phyloP scores from a whole-genome alignment of 2,329 filamentous ascomycete genomes.

The Claviceps humidiphila region DNA sequence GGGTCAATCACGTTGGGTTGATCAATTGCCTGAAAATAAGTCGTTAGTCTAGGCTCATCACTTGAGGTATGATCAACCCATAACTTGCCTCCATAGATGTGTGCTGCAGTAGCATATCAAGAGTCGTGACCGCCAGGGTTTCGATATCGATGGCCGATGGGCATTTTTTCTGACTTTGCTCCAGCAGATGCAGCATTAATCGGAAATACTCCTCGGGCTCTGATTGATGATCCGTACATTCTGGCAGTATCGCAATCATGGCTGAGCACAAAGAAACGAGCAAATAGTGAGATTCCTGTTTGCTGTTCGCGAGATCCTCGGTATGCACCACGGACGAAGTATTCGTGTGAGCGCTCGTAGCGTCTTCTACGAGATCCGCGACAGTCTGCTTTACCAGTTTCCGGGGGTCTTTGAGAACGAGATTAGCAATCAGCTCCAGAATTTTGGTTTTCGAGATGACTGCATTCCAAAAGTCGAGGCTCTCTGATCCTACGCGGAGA shows the following conservation, averaged over 20 bases:
- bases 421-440: conserved; percentile 9
- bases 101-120: conserved; percentile 25
- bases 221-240: conserved; percentile 16
- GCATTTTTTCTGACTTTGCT: neutral
- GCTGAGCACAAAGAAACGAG: conserved; percentile 19
- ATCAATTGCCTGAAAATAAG: conserved; percentile 13
- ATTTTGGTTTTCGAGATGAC: conserved; percentile 12
- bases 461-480: conserved; percentile 17
- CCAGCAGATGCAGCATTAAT: conserved; percentile 16
- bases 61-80: neutral
- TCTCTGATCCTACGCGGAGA: conserved; percentile 16
- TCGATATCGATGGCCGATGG: conserved; percentile 19
- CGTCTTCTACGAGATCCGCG: conserved; percentile 21
- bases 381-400: conserved; percentile 16
- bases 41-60: neutral
- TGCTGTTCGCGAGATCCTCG: neutral
- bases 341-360: conserved; percentile 8
- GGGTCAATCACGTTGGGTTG: conserved; percentile 15
- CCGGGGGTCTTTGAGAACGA: conserved; percentile 17
- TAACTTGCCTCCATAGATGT: conserved; percentile 25
- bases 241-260: conserved; percentile 20
- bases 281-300: conserved; percentile 4
- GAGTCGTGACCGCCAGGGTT: conserved; percentile 16
- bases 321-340: neutral
- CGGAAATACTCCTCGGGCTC: conserved; percentile 34